A percentile compares a stretch with the other conserved stretches of the same genome.
Conservation (phyloP, 768 basidiomycete species). For the Hericium erinaceus region DNA sequence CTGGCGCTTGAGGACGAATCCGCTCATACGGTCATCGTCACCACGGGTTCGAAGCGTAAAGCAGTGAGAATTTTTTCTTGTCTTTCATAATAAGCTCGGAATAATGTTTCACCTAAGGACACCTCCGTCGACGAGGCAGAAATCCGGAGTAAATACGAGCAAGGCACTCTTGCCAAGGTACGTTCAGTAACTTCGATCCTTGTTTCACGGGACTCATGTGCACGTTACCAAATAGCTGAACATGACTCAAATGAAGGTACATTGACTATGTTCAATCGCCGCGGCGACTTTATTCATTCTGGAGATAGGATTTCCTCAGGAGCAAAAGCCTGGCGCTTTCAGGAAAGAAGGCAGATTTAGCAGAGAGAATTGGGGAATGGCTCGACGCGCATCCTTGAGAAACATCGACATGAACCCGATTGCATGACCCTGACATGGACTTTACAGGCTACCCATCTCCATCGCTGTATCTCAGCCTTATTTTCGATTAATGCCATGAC, state of each 20-base stretch:
- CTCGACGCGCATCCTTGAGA: constrained; percentile 30
- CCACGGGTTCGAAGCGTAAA: constrained; percentile 60
- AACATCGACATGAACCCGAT: too few species aligned
- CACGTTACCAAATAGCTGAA: constrained; percentile 40
- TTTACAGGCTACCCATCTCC: too few species aligned
- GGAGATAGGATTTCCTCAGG: constrained; percentile 63
- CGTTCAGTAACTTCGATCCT: constrained; percentile 12
- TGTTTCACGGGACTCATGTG: constrained; percentile 1
- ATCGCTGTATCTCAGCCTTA: too few species aligned
- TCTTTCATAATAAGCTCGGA: background rate
- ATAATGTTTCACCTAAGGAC: constrained; percentile 32
- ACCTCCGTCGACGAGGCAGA: constrained; percentile 61
- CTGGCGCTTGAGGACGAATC: constrained; percentile 54
- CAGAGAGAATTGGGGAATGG: constrained; percentile 60
- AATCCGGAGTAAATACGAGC: constrained; percentile 55
- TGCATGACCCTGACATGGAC: too few species aligned
- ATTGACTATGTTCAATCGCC: background rate
- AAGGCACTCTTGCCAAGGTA: constrained; percentile 60
- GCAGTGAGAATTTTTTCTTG: constrained; percentile 36
- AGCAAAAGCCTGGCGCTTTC: constrained; percentile 49
- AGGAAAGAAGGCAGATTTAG: constrained; percentile 67
- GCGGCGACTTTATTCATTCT: constrained; percentile 1
- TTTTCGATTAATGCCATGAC: too few species aligned
- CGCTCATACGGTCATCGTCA: constrained; percentile 39
- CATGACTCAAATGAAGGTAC: constrained; percentile 73